Evolutionary conservation across 2,329 filamentous ascomycete genomes (phyloP).

Genomic region (Sporothrix globosa): DNA sequence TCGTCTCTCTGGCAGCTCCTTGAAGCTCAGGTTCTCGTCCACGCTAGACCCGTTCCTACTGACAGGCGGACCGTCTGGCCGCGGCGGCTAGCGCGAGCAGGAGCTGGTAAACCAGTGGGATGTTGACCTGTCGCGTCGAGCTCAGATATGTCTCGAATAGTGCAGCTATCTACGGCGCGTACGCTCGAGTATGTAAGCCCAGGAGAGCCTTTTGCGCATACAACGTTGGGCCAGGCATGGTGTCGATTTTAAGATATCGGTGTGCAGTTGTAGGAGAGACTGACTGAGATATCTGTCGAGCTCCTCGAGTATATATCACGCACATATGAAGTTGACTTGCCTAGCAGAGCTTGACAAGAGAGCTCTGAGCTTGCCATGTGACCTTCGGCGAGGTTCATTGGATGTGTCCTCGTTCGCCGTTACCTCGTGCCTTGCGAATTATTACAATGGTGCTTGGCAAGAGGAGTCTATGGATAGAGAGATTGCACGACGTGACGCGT

Average conservation of each 20-base stretch:
- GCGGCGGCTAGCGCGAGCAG: background rate
- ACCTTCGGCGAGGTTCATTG: background rate
- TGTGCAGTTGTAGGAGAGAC: no score
- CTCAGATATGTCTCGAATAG: background rate
- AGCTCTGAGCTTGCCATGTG: background rate
- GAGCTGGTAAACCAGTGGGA: background rate
- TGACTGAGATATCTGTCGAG: no score
- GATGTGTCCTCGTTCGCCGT: background rate
- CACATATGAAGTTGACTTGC: no score
- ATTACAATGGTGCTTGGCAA: background rate
- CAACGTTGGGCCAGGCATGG: background rate
- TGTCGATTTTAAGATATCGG: no score
- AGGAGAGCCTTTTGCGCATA: background rate
- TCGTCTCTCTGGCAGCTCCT: background rate
- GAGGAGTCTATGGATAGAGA: background rate
- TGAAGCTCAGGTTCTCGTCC: background rate
- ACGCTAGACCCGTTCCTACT: conserved; percentile 6
- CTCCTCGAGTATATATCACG: no score
- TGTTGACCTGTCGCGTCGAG: background rate
- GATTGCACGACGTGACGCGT: conserved; percentile 19
- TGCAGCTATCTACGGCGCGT: background rate
- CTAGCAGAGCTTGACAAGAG: no score
- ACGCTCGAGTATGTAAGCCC: background rate
- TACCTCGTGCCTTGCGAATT: background rate
- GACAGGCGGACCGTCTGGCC: background rate